These are phyloP conservation scores for Cercis canadensis DNA, from an alignment of 306 rosid genomes.

Conservation along the genomic window DNA sequence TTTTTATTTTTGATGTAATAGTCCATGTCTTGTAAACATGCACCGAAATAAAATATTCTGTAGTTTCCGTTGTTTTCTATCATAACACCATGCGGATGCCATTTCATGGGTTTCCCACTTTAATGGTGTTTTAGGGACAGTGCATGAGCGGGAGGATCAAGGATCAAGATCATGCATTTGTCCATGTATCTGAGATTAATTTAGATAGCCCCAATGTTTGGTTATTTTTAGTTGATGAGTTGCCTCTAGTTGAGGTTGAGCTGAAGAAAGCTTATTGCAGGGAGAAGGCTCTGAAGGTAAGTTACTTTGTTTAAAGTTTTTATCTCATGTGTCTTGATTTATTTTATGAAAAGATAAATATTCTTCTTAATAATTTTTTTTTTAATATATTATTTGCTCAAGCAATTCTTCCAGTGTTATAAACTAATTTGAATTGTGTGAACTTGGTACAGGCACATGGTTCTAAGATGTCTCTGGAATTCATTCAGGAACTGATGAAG, in stretches of 20 bases:
- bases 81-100: slow-evolving; percentile 54
- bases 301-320: slow-evolving; percentile 21
- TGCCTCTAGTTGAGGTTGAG: slow-evolving; percentile 78
- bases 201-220: slow-evolving; percentile 32
- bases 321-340: neutral
- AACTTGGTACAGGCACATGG: slow-evolving; percentile 63
- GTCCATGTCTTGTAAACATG: slow-evolving; percentile 14
- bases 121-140: slow-evolving; percentile 55
- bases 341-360: slow-evolving; percentile 16
- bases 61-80: neutral
- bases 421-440: slow-evolving; percentile 37
- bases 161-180: slow-evolving; percentile 53
- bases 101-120: slow-evolving; percentile 69
- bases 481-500: slow-evolving; percentile 64
- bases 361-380: slow-evolving; percentile 17
- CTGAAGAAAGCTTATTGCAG: slow-evolving; percentile 83
- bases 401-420: slow-evolving; percentile 28
- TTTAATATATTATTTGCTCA: slow-evolving; percentile 29
- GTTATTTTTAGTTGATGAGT: slow-evolving; percentile 78
- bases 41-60: slow-evolving; percentile 24
- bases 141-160: slow-evolving; percentile 58
- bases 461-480: slow-evolving; percentile 63
- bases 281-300: slow-evolving; percentile 72
- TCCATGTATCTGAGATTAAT: slow-evolving; percentile 30
- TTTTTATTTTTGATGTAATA: slow-evolving; percentile 18